These are phyloP conservation scores for Botrytis squamosa DNA, from an alignment of 2,329 filamentous ascomycete species.

Conservation along the genomic window DNA sequence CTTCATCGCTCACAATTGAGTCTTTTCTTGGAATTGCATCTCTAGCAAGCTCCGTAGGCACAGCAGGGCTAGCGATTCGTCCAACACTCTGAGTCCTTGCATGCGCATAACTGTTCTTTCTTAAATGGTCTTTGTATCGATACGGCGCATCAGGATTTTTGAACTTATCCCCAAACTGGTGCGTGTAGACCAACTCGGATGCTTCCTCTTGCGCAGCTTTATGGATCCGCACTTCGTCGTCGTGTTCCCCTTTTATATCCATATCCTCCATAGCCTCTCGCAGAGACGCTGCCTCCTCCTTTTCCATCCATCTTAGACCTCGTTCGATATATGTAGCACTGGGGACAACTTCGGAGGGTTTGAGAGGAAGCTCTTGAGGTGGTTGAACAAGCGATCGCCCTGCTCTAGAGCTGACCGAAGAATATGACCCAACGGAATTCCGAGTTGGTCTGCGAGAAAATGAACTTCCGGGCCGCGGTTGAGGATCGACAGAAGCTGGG, in stretches of 20 bases:
- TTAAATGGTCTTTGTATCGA: constrained; percentile 65
- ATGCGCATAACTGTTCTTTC: constrained; percentile 69
- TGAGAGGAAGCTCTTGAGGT: constrained; percentile 44
- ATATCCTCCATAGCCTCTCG: constrained; percentile 72
- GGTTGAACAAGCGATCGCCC: constrained; percentile 36
- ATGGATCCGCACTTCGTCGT: constrained; percentile 63
- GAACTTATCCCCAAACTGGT: constrained; percentile 59
- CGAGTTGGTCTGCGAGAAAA: constrained; percentile 35
- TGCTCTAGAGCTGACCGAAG: constrained; percentile 35
- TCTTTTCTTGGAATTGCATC: constrained; percentile 37
- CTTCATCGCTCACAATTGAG: constrained; percentile 40
- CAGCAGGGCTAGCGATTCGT: constrained; percentile 48
- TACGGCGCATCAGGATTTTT: constrained; percentile 63
- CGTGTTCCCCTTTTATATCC: constrained; percentile 53
- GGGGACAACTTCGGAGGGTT: constrained; percentile 60
- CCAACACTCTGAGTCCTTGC: constrained; percentile 61
- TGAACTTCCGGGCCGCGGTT: constrained; percentile 34
- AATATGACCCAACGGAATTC: constrained; percentile 36
- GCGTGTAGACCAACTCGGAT: constrained; percentile 74
- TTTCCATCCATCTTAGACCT: constrained; percentile 76
- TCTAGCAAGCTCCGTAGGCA: constrained; percentile 38
- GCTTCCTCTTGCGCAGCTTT: constrained; percentile 73
- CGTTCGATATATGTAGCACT: constrained; percentile 71
- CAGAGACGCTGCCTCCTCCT: constrained; percentile 70
- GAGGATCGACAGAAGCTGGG: constrained; percentile 26